These are phyloP conservation scores for Saturnispora serradocipensis DNA, from an alignment of 805 yeast species.

Conservation along the genomic window DNA sequence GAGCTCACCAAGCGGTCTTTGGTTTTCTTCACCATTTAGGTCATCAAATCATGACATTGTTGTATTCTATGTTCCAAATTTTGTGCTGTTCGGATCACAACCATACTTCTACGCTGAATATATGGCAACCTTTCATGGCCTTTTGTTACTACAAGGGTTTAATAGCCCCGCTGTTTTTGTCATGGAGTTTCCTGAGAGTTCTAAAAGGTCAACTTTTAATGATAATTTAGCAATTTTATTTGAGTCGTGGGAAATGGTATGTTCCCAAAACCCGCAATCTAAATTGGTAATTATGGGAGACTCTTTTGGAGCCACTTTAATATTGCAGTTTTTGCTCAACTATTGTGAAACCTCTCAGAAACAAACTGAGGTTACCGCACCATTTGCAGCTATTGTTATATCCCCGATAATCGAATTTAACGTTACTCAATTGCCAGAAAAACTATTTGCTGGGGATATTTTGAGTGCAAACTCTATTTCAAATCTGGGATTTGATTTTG, in stretches of 20 bases:
- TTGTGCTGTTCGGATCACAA: constrained; percentile 26
- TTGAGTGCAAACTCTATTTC: too few relatives aligned
- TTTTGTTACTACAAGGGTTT: constrained; percentile 41
- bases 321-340: constrained; percentile 29
- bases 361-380: neutral
- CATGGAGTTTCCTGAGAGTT: constrained; percentile 22
- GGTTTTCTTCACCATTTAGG: constrained; percentile 28
- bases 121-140: constrained; percentile 31
- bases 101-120: constrained; percentile 39
- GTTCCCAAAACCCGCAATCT: constrained; percentile 18
- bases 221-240: neutral
- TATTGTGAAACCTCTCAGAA: neutral
- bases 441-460: neutral
- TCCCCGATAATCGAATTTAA: constrained; percentile 23
- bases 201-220: constrained; percentile 10
- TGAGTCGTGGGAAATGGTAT: neutral
- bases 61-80: constrained; percentile 38
- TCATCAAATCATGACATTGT: constrained; percentile 31
- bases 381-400: constrained; percentile 21
- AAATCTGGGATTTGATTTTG: constrained; percentile 10
- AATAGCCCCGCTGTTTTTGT: constrained; percentile 37
- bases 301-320: constrained; percentile 40
- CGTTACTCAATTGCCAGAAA: too few relatives aligned
- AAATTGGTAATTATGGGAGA: constrained; percentile 35
- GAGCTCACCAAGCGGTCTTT: constrained; percentile 14